These are phyloP conservation scores for Mycena chlorophos DNA, from an alignment of 768 basidiomycete species.

Conservation along the genomic window DNA sequence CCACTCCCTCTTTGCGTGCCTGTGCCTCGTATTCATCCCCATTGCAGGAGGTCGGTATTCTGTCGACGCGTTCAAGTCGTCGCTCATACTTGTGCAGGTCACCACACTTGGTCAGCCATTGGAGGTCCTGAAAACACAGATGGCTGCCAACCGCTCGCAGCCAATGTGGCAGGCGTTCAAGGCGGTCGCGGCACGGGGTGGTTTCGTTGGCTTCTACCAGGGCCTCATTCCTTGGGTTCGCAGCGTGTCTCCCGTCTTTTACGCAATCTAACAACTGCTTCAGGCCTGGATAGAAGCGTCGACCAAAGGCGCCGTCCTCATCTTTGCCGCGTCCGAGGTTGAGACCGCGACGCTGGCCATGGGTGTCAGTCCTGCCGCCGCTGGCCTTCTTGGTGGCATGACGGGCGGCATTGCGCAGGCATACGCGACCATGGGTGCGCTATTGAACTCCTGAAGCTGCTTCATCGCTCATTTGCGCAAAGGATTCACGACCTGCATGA, in stretches of 20 bases:
- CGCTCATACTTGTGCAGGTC: conserved; percentile 53
- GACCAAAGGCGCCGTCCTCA: conserved; percentile 93
- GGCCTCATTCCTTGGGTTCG: conserved; percentile 98
- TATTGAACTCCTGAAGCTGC: conserved; percentile 5
- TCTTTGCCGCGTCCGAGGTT: conserved; percentile 96
- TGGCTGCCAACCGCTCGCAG: conserved; percentile 96
- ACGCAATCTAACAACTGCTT: conserved; percentile 1
- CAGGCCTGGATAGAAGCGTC: conserved; percentile 99
- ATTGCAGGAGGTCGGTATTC: conserved; percentile 17
- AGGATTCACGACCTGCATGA: conserved; percentile 99
- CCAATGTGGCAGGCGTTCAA: conserved; percentile 83
- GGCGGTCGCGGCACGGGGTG: conserved; percentile 91
- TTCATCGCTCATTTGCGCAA: conserved; percentile 6
- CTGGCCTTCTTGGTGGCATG: conserved; percentile 95
- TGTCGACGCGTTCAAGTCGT: conserved; percentile 1
- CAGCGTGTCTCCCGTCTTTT: conserved; percentile 1
- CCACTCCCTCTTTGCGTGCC: neutral
- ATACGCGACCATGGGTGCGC: conserved; percentile 99
- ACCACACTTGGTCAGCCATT: conserved; percentile 97
- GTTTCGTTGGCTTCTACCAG: conserved; percentile 89
- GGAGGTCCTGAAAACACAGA: conserved; percentile 98
- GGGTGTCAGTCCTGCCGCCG: conserved; percentile 77
- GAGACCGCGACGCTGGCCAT: conserved; percentile 64
- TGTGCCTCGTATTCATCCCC: neutral
- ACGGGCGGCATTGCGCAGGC: conserved; percentile 96